Conservation (phyloP, 2,329 filamentous ascomycete species). For the Aspergillus pseudonomiae region DNA sequence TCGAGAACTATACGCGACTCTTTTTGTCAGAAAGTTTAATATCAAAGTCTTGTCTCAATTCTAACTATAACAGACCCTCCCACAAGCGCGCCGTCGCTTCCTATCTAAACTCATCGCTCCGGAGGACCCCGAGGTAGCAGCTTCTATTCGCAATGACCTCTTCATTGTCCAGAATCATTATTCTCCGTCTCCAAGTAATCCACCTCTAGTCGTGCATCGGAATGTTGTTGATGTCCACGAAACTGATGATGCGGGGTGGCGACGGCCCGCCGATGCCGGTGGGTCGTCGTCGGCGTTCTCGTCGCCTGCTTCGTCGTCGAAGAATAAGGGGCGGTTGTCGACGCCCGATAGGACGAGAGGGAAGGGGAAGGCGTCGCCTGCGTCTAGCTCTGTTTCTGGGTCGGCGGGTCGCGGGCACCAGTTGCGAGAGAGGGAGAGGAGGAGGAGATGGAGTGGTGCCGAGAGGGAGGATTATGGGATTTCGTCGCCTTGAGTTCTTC, state of each 20-base stretch:
- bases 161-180: conserved; percentile 27
- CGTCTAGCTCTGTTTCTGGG: neutral
- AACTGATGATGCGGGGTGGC: conserved; percentile 28
- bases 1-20: neutral
- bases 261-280: conserved; percentile 8
- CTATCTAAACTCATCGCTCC: conserved; percentile 38
- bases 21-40: neutral
- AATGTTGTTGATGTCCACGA: conserved; percentile 27
- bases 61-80: conserved; percentile 36
- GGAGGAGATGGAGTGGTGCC: conserved; percentile 26
- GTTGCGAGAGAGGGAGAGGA: conserved; percentile 22
- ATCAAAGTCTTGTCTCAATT: neutral
- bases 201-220: conserved; percentile 16
- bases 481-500: conserved; percentile 9
- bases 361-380: neutral
- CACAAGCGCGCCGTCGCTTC: conserved; percentile 42
- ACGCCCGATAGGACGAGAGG: conserved; percentile 17
- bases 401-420: conserved; percentile 15
- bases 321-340: conserved; percentile 15
- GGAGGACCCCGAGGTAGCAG: conserved; percentile 29
- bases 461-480: conserved; percentile 19
- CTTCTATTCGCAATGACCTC: conserved; percentile 31
- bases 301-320: conserved; percentile 14
- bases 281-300: conserved; percentile 7
- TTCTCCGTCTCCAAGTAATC: neutral